Base-by-base conservation (phyloP, 2,329 filamentous ascomycete genomes). In the Lasiodiplodia gonubiensis region DNA sequence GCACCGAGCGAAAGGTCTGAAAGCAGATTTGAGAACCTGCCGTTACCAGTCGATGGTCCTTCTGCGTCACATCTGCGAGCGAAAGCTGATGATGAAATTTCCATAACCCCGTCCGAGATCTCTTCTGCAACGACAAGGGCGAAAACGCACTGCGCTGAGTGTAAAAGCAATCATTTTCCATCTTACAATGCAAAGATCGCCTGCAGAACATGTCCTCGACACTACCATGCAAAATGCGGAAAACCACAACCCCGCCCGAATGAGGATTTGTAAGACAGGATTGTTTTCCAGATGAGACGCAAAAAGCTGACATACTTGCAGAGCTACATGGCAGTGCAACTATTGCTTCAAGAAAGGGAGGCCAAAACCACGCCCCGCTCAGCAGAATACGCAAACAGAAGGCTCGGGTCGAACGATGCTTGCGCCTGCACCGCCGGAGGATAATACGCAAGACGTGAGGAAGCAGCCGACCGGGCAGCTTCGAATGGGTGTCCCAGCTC, bases 151-250 rank as follows among this genome's bases (percentile, higher is more conserved):
- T 66, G 64, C 21, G 64, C 64, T n/a, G 30, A 51, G 33, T 66
- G 64, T 46, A 66, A 66, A 30, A 51, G 23, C 8, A n/a, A n/a
- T 4, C 64, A 66, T 30, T 66, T 66, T 21, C 25, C 64, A 11
- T 18, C 27, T 6, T 66, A 66, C 42, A 52, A 66, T 11, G 42
- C 39, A 23, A 59, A 52, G 42, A 16, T 35, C 21, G 46, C 3
- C 39, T 66, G 64, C 23, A 49, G 18, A 14, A 57, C 42, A 4
- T 66, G 64, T 35, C 53, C 27, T 27, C 49, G 64, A 27, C 42
- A 49, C 12, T 66, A 66, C 25, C 59, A 63, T 25, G 33, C 30
- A 23, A 37, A 11, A 11, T 63, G 59, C 46, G 21, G 27, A 30
- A 51, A 63, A 37, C 59, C 59, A 5, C 27, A 48, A 10, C 30